Percentiles rank a stretch among this genome's conserved stretches.
phyloP scores from a whole-genome alignment of 2,329 filamentous ascomycete species.

The Eutypella sp. region DNA sequence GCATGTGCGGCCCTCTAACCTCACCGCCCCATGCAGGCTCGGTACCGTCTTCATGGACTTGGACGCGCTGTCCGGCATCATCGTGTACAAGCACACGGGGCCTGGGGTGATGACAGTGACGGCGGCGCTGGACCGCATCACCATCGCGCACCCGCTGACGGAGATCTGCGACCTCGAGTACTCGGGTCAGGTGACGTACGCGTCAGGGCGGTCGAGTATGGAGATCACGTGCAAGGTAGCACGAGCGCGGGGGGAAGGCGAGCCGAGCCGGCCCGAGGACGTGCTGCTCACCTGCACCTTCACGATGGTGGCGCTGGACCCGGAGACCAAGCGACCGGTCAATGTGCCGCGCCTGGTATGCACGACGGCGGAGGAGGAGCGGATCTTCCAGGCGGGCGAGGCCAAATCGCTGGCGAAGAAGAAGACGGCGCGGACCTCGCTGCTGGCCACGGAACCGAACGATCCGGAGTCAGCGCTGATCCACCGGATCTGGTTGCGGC shows the following conservation, averaged over 20 bases:
- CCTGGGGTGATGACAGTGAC: conserved; percentile 48
- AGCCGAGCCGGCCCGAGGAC: conserved; percentile 41
- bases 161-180: conserved; percentile 77
- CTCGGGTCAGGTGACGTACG: conserved; percentile 59
- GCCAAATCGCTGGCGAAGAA: conserved; percentile 56
- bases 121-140: conserved; percentile 45
- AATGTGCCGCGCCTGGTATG: conserved; percentile 49
- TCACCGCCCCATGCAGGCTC: conserved; percentile 37
- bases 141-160: conserved; percentile 63
- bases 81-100: conserved; percentile 66
- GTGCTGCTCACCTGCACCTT: conserved; percentile 51
- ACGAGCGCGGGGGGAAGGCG: conserved; percentile 56
- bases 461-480: conserved; percentile 68
- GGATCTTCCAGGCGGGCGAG: conserved; percentile 59
- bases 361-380: conserved; percentile 61
- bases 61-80: conserved; percentile 70
- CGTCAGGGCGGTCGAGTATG: conserved; percentile 66
- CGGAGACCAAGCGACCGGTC: conserved; percentile 60
- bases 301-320: conserved; percentile 72
- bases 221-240: conserved; percentile 71
- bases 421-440: conserved; percentile 53
- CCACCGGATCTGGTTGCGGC: conserved; percentile 67
- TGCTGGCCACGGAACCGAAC: conserved; percentile 64
- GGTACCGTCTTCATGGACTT: conserved; percentile 76
- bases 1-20: conserved; percentile 28